phyloP scores from a whole-genome alignment of 306 rosid species.

The Argentina anserina region DNA sequence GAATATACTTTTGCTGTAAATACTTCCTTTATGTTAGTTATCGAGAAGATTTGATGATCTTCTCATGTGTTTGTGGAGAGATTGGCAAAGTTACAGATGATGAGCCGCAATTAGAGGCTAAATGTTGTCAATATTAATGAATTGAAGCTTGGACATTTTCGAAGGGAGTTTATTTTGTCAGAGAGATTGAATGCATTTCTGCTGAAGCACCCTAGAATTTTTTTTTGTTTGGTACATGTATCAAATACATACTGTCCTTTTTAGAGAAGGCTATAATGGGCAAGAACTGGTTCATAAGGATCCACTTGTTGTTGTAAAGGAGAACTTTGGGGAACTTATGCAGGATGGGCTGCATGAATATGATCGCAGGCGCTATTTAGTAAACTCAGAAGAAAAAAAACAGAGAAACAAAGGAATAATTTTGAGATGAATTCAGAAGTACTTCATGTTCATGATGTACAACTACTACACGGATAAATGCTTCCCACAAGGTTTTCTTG shows the following conservation, averaged over 20 bases:
- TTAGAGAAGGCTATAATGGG: slow-evolving; percentile 70
- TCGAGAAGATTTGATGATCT: too few relatives aligned
- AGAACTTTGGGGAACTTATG: slow-evolving; percentile 83
- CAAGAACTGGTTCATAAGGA: slow-evolving; percentile 65
- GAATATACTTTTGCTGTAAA: too few relatives aligned
- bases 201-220: slow-evolving; percentile 76
- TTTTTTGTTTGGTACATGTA: slow-evolving; percentile 83
- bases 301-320: slow-evolving; percentile 71
- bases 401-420: slow-evolving; percentile 50
- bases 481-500: too few relatives aligned
- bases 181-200: slow-evolving; percentile 60
- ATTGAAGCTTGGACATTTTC: slow-evolving; percentile 76
- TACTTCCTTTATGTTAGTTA: too few relatives aligned
- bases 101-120: slow-evolving; percentile 52
- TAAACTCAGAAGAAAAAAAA: slow-evolving; percentile 63
- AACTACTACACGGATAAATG: too few relatives aligned
- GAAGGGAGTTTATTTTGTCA: slow-evolving; percentile 63
- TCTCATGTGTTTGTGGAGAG: slow-evolving; percentile 35
- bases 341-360: slow-evolving; percentile 93
- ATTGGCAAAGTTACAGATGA: slow-evolving; percentile 65
- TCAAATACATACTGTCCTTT: slow-evolving; percentile 65
- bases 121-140: slow-evolving; percentile 61
- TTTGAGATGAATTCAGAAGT: too few relatives aligned
- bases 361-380: slow-evolving; percentile 45
- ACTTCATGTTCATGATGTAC: too few relatives aligned